Percentiles rank a stretch among this genome's conserved stretches.
phyloP scores from a whole-genome alignment of 441 rosid genomes.

The Brassica balearica region DNA sequence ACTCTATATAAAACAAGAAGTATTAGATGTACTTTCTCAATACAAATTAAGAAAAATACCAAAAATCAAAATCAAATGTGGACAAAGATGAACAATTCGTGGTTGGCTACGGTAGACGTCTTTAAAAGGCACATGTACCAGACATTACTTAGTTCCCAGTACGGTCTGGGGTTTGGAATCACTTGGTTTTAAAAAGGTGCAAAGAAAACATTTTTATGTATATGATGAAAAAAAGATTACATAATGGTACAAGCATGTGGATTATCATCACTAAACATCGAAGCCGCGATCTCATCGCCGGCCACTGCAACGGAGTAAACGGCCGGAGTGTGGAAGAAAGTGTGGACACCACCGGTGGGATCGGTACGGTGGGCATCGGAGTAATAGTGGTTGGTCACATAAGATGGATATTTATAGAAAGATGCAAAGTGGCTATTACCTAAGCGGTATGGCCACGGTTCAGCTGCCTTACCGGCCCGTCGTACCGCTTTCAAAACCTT shows the following conservation, averaged over 20 bases:
- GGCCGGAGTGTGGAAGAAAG: conserved; percentile 90
- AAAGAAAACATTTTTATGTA: conserved; percentile 12
- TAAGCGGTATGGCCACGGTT: conserved; percentile 88
- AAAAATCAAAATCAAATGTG: not conserved
- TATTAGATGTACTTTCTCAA: not conserved
- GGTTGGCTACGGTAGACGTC: not conserved
- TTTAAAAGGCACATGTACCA: not conserved
- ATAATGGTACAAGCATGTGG: conserved; percentile 85
- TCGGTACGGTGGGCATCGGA: conserved; percentile 61
- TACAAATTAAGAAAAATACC: not conserved
- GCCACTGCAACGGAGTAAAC: conserved; percentile 83
- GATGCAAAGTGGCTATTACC: conserved; percentile 75
- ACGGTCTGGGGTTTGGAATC: conserved; percentile 10
- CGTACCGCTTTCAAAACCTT: conserved; percentile 82
- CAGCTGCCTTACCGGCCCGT: conserved; percentile 82
- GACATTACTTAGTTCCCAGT: not conserved
- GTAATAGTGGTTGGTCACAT: conserved; percentile 74
- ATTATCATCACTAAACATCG: conserved; percentile 86
- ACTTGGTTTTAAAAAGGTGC: not conserved
- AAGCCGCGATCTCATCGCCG: conserved; percentile 80
- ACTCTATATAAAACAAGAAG: not conserved
- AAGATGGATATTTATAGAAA: conserved; percentile 82
- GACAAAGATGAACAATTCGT: not conserved
- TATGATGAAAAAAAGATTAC: conserved; percentile 41
- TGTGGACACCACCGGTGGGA: conserved; percentile 58